Evolutionary conservation across 305 asterid genomes (phyloP).

Genomic region (Fraxinus baroniana): DNA sequence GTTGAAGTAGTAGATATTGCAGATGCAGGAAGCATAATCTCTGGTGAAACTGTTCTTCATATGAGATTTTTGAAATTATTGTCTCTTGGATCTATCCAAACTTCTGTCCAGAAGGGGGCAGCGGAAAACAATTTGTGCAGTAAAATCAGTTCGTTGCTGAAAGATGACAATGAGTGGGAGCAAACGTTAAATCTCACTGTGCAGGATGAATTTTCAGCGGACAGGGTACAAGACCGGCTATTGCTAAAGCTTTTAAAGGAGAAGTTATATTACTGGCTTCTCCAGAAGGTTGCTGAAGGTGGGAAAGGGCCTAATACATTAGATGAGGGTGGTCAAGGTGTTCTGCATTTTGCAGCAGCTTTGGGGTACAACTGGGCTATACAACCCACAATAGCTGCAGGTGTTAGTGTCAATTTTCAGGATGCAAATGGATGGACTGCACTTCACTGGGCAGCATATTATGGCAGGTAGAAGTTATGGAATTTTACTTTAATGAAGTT

Average conservation of each 20-base stretch:
- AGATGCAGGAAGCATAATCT: constrained; percentile 27
- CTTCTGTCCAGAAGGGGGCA: constrained; percentile 30
- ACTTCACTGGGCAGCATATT: constrained; percentile 96
- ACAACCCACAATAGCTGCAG: constrained; percentile 70
- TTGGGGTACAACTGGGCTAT: constrained; percentile 91
- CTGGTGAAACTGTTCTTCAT: constrained; percentile 62
- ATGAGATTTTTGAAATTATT: constrained; percentile 74
- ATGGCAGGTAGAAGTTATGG: constrained; percentile 64
- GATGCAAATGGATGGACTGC: constrained; percentile 96
- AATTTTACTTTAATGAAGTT: background rate
- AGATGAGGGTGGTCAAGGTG: constrained; percentile 87
- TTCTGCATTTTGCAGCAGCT: constrained; percentile 87
- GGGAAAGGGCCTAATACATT: constrained; percentile 75
- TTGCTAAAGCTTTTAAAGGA: constrained; percentile 70
- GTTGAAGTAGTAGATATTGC: constrained; percentile 42
- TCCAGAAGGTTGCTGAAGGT: constrained; percentile 70
- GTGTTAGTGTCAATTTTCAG: constrained; percentile 80
- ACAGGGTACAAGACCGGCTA: constrained; percentile 60
- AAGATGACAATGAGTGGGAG: constrained; percentile 70
- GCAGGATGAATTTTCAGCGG: constrained; percentile 53
- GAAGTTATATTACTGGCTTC: constrained; percentile 73
- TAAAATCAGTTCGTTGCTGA: constrained; percentile 59
- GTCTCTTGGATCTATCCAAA: constrained; percentile 49
- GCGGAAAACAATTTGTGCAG: constrained; percentile 43
- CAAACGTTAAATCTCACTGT: constrained; percentile 41